Percentiles rank a stretch among this genome's conserved stretches.
Conservation (phyloP, 495 filamentous ascomycete species). For the Penicillium fimorum region DNA sequence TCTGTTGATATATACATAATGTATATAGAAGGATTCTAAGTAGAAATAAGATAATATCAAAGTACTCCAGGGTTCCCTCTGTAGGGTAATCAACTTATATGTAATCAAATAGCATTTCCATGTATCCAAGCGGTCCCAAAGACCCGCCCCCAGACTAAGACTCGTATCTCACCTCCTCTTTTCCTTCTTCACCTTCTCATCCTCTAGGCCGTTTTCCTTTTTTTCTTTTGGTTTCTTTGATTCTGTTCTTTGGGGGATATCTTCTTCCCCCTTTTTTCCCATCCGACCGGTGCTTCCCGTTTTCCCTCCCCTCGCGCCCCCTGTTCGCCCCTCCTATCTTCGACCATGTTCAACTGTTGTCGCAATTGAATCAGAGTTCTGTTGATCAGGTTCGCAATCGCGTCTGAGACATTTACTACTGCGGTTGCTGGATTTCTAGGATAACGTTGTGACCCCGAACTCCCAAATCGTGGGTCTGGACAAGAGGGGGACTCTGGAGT, state of each 20-base stretch:
- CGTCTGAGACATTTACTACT: conserved; percentile 60
- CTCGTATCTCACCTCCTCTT: conserved; percentile 20
- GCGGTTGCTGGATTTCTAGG: conserved; percentile 44
- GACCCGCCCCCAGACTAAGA: conserved; percentile 25
- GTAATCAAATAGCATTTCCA: not conserved
- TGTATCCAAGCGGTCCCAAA: not conserved
- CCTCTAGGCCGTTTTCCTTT: conserved; percentile 8
- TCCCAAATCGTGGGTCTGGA: conserved; percentile 15
- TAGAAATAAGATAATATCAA: too few relatives aligned
- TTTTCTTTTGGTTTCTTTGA: conserved; percentile 14
- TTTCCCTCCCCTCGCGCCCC: conserved; percentile 52
- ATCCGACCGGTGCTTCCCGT: conserved; percentile 39
- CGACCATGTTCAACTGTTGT: conserved; percentile 60
- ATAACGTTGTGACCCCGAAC: conserved; percentile 22
- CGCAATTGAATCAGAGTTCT: conserved; percentile 57
- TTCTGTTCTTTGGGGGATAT: conserved; percentile 13
- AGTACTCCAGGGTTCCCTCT: too few relatives aligned
- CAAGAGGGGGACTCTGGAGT: conserved; percentile 21
- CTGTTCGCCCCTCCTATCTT: conserved; percentile 61
- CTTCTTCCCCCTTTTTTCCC: conserved; percentile 8
- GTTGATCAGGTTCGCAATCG: conserved; percentile 58
- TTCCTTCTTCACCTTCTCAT: conserved; percentile 11
- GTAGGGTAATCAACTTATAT: not conserved
- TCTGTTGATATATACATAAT: too few relatives aligned
- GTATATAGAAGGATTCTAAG: too few relatives aligned